Evolutionary conservation across 139 green algal genomes (phyloP), one percentile per base, ranked within the genome.

Genomic region (Mychonastes homosphaera): DNA sequence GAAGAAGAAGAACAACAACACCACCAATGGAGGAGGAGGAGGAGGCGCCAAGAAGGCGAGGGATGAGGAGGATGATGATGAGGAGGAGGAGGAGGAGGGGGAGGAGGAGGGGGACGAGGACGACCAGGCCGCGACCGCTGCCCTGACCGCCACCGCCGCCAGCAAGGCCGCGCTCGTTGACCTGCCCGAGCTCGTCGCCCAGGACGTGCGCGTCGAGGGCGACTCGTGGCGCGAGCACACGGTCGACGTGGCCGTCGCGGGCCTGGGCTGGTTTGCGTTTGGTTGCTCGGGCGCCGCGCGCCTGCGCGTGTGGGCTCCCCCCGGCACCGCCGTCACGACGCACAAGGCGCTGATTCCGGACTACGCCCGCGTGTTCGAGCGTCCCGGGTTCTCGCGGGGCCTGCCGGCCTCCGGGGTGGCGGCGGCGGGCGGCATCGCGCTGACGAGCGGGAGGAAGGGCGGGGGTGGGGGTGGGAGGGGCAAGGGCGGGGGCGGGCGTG

Each of bases 231-330:
- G 44, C 23, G 26, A 61, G 30, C 61, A 61, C 32, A 41, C 16
- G 21, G 51, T 78, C 8, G 77, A 90, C 41, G 54, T 94, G 4
- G 74, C 73, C 12, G 72, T 88, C 18, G 73, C 76, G 48, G 90
- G 91, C 0, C 66, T 98, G 27, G 92, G 91, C 7, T 98, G 91
- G 91, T 59, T 98, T 3, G 79, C 28, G 9, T 75, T 97, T 15
- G 90, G 81, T 19, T 66, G 88, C 19, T 66, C 58, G 0, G 92
- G 92, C 21, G 38, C 33, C 2, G 81, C 85, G 18, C n/a, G 64
- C 13, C 68, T 98, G 8, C 59, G 69, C 3, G 73, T 96, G 48
- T 97, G 88, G 88, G 78, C 82, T 15, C 80, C 69, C 0, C 67
- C 84, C 9, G 79, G 80, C 4, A 78, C 96, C 7, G 62, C 71